These are phyloP conservation scores for Simplicillium sp. DNA, from an alignment of 2,329 filamentous ascomycete species.

Conservation along the genomic window DNA sequence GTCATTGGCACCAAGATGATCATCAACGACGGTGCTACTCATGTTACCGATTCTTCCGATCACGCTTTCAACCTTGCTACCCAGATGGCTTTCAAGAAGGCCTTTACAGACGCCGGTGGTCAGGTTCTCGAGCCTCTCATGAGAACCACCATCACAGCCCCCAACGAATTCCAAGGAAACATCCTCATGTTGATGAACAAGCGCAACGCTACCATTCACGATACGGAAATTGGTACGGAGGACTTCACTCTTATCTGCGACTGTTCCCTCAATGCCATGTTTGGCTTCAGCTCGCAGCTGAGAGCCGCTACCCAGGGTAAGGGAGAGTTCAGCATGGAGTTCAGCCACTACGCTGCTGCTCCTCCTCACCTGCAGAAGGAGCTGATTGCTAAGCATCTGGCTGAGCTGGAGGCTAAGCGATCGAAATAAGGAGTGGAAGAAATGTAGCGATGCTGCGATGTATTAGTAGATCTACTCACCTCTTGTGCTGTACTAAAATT, in stretches of 20 bases:
- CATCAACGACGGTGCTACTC: slow-evolving; percentile 90
- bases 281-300: slow-evolving; percentile 87
- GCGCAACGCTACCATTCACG: slow-evolving; percentile 86
- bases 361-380: slow-evolving; percentile 76
- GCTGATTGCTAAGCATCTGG: slow-evolving; percentile 47
- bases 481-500: not conserved
- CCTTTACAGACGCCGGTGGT: slow-evolving; percentile 72
- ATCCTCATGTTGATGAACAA: slow-evolving; percentile 95
- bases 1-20: slow-evolving; percentile 88
- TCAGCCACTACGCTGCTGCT: slow-evolving; percentile 86
- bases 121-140: slow-evolving; percentile 90
- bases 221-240: slow-evolving; percentile 87
- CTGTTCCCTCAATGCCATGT: slow-evolving; percentile 94
- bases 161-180: slow-evolving; percentile 94
- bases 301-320: slow-evolving; percentile 94
- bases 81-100: slow-evolving; percentile 92
- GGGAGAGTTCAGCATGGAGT: slow-evolving; percentile 98
- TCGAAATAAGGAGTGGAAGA: slow-evolving; percentile 31
- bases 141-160: slow-evolving; percentile 95
- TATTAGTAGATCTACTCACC: too few species aligned
- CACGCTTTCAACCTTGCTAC: slow-evolving; percentile 92
- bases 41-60: slow-evolving; percentile 96
- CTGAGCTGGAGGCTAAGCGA: slow-evolving; percentile 47
- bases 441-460: not conserved
- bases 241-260: slow-evolving; percentile 91